Evolutionary conservation across 208 protist genomes (phyloP).

Genomic region (Leishmania tropica): DNA sequence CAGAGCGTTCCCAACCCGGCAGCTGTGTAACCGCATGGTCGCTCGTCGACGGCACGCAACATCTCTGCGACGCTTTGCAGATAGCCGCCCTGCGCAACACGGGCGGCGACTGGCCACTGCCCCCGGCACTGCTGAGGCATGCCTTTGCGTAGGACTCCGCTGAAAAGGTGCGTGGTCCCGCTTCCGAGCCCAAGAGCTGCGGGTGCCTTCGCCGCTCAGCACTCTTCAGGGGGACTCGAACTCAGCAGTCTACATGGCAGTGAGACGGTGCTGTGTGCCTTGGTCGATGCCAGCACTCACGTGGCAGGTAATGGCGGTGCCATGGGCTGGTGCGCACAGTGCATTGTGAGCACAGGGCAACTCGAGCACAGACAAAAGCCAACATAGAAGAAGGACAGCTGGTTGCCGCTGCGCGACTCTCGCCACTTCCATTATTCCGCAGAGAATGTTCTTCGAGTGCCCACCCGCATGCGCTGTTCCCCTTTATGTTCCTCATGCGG

Average conservation of each 20-base stretch:
- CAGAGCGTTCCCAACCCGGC: too few species aligned
- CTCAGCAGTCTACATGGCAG: not conserved
- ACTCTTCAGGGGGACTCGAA: not conserved
- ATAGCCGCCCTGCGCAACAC: constrained; percentile 9
- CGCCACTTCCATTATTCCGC: not conserved
- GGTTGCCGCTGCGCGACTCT: not conserved
- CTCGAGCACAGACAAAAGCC: not conserved
- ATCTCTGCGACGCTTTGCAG: constrained; percentile 15
- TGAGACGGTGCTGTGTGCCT: not conserved
- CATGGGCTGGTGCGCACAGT: not conserved
- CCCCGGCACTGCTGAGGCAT: not conserved
- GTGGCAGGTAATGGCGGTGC: not conserved
- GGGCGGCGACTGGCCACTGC: constrained; percentile 29
- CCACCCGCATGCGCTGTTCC: not conserved
- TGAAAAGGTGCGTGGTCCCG: not conserved
- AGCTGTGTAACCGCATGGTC: too few species aligned
- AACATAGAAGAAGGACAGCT: not conserved
- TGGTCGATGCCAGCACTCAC: not conserved
- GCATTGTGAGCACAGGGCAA: not conserved
- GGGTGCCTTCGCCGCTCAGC: not conserved
- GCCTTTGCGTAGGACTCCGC: not conserved
- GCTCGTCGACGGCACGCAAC: not conserved
- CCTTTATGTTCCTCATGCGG: not conserved
- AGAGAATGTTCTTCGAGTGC: not conserved
- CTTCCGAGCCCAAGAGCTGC: not conserved